phyloP scores from a whole-genome alignment of 176 grass and related monocot species.

The Chrysopogon serrulatus region DNA sequence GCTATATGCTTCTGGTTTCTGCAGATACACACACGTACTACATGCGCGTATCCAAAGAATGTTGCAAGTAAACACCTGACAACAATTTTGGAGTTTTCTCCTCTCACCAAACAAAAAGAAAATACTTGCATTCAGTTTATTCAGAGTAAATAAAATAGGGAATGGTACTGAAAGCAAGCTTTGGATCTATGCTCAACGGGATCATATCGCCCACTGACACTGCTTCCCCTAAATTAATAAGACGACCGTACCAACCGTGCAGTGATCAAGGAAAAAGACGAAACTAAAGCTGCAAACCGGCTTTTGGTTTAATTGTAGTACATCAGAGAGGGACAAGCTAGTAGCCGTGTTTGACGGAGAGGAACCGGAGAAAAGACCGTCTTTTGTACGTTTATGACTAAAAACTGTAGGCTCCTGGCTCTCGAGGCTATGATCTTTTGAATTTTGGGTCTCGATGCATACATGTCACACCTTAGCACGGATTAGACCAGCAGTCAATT shows the following conservation, averaged over 20 bases:
- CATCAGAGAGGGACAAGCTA: neutral
- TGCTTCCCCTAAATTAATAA: neutral
- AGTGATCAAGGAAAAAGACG: neutral
- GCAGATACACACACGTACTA: neutral
- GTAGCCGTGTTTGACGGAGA: neutral
- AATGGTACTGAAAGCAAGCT: too few relatives aligned
- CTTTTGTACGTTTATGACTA: neutral
- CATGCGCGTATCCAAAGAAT: neutral
- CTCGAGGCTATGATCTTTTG: neutral
- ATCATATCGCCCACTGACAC: neutral
- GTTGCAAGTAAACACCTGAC: neutral
- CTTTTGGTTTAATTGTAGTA: neutral
- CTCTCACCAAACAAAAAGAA: too few relatives aligned
- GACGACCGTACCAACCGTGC: neutral
- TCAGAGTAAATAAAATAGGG: too few relatives aligned
- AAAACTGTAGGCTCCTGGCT: neutral
- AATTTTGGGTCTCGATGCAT: neutral
- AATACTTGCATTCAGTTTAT: too few relatives aligned
- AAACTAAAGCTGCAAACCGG: neutral
- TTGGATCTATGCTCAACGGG: neutral
- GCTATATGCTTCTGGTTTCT: neutral
- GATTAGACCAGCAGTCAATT: neutral
- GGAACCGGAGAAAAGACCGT: neutral
- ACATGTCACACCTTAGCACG: neutral
- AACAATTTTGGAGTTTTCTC: too few relatives aligned